Percentiles rank a stretch among this genome's conserved stretches.
phyloP scores from a whole-genome alignment of 306 rosid species.

The Bauhinia variegata region DNA sequence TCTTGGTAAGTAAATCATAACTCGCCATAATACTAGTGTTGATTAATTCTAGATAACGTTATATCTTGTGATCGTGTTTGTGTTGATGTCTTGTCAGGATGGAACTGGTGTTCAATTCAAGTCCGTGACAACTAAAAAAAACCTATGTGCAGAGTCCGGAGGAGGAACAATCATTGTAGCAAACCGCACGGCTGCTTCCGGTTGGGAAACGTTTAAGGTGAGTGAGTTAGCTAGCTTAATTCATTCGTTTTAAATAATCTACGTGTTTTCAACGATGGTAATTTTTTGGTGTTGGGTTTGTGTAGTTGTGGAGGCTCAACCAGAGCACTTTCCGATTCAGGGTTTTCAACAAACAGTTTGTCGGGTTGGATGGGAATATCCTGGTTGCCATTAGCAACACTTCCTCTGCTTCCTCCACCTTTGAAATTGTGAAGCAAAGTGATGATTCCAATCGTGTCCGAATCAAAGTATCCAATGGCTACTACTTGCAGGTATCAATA shows the following conservation, averaged over 20 bases:
- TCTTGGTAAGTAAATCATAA: slow-evolving; percentile 48
- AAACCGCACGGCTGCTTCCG: slow-evolving; percentile 62
- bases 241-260: not conserved
- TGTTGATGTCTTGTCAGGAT: slow-evolving; percentile 45
- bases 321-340: slow-evolving; percentile 57
- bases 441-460: slow-evolving; percentile 47
- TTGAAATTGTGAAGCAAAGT: slow-evolving; percentile 51
- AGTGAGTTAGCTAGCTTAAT: not conserved
- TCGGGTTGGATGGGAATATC: slow-evolving; percentile 55
- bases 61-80: not conserved
- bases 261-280: not conserved
- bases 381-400: slow-evolving; percentile 53
- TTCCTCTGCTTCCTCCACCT: slow-evolving; percentile 44
- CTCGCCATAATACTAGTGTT: not conserved
- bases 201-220: slow-evolving; percentile 76
- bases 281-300: not conserved
- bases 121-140: slow-evolving; percentile 63
- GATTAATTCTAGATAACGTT: not conserved
- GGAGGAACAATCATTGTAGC: slow-evolving; percentile 78
- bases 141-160: slow-evolving; percentile 61
- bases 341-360: slow-evolving; percentile 63
- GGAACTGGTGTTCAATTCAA: slow-evolving; percentile 69
- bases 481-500: slow-evolving; percentile 59
- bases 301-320: slow-evolving; percentile 75
- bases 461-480: slow-evolving; percentile 67